Conservation (phyloP, 2,329 filamentous ascomycete genomes). For the Ophiostoma fasciatum region DNA sequence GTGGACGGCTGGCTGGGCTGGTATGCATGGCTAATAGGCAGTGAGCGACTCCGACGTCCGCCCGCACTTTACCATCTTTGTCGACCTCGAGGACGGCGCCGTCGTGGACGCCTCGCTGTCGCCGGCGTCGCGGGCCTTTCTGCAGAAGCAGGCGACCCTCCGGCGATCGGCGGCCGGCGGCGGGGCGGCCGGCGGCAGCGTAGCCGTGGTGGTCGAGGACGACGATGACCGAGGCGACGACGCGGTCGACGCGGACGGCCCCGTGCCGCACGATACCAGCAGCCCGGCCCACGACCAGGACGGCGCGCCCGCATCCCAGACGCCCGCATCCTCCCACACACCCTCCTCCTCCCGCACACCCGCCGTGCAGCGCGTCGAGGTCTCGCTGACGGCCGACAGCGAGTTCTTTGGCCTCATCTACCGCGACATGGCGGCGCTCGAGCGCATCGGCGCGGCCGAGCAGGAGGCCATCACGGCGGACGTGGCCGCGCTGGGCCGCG, state of each 20-base stretch:
- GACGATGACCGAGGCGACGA: neutral
- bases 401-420: constrained; percentile 70
- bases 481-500: constrained; percentile 48
- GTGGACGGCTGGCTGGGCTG: too few relatives aligned
- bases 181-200: too few relatives aligned
- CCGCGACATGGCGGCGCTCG: constrained; percentile 53
- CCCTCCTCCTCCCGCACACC: too few relatives aligned
- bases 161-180: too few relatives aligned
- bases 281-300: neutral
- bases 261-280: too few relatives aligned
- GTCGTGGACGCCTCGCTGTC: constrained; percentile 55
- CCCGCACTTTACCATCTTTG: constrained; percentile 55
- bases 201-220: neutral
- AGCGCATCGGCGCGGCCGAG: constrained; percentile 52
- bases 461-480: constrained; percentile 46
- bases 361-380: constrained; percentile 45
- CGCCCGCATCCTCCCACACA: too few relatives aligned
- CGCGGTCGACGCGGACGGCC: neutral
- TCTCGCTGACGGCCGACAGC: constrained; percentile 61
- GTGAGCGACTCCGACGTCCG: constrained; percentile 27
- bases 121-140: constrained; percentile 45
- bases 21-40: too few relatives aligned
- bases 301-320: too few relatives aligned
- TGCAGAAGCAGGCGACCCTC: constrained; percentile 39
- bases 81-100: constrained; percentile 51